phyloP scores from a whole-genome alignment of 78 protist species.

The Cavenderia fasciculata region DNA sequence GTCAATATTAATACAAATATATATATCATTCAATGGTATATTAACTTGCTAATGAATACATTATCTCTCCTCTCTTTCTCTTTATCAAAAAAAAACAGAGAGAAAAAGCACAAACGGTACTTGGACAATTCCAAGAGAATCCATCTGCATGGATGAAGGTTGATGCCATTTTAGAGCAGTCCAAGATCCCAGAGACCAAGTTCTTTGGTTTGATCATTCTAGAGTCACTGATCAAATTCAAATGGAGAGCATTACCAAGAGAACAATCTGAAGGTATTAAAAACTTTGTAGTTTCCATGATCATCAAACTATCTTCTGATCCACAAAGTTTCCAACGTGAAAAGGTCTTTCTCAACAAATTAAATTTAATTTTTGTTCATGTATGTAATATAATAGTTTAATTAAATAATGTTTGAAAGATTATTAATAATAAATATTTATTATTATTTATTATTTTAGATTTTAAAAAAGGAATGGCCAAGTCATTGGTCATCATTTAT shows the following conservation, averaged over 20 bases:
- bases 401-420: background rate
- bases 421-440: background rate
- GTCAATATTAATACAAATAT: no score
- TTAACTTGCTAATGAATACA: no score
- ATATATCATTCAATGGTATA: no score
- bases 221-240: conserved; percentile 82
- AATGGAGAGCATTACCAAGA: conserved; percentile 94
- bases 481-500: conserved; percentile 96
- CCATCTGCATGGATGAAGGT: conserved; percentile 95
- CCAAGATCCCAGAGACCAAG: conserved; percentile 76
- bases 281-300: conserved; percentile 86
- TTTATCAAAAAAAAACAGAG: conserved; percentile 8
- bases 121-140: conserved; percentile 87
- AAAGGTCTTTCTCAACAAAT: conserved; percentile 67
- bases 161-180: conserved; percentile 85
- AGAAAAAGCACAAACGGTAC: conserved; percentile 69
- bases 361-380: conserved; percentile 92
- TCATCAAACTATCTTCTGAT: conserved; percentile 84
- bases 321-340: conserved; percentile 35
- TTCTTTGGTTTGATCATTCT: conserved; percentile 88
- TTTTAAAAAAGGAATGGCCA: conserved; percentile 99
- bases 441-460: conserved; percentile 51
- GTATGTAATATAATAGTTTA: conserved; percentile 19
- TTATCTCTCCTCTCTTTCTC: no score
- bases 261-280: conserved; percentile 90